These are phyloP conservation scores for Teunomyces aglyptinius DNA, from an alignment of 805 yeast genomes.

Conservation along the genomic window DNA sequence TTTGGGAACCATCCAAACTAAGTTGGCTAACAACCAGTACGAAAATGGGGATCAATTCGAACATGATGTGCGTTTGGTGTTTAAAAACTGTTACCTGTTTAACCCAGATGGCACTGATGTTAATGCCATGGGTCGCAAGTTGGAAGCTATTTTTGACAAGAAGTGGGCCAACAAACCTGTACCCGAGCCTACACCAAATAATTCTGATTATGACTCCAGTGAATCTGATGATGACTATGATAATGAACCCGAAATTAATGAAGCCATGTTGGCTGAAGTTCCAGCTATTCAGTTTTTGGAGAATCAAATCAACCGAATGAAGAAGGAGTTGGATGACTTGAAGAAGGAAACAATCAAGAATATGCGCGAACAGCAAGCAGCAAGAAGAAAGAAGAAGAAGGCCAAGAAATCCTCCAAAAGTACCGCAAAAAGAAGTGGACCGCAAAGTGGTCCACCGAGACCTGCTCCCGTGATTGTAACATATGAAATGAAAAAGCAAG, in stretches of 20 bases:
- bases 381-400: constrained; percentile 44
- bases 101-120: constrained; percentile 98
- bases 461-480: constrained; percentile 49
- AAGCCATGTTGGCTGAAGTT: constrained; percentile 57
- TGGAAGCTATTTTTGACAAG: constrained; percentile 82
- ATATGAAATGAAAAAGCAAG: constrained; percentile 94
- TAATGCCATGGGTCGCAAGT: constrained; percentile 88
- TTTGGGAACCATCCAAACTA: constrained; percentile 76
- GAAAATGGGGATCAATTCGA: constrained; percentile 88
- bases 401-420: constrained; percentile 27
- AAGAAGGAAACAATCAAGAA: constrained; percentile 73
- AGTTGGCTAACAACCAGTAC: constrained; percentile 81
- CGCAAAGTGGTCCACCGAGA: constrained; percentile 13
- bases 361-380: constrained; percentile 60
- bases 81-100: constrained; percentile 84
- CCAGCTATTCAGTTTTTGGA: constrained; percentile 91
- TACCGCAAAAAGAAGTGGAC: constrained; percentile 7
- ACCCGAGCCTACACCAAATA: constrained; percentile 65
- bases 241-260: constrained; percentile 59
- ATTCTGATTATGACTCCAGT: constrained; percentile 37
- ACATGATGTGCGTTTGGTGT: constrained; percentile 75
- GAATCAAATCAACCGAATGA: constrained; percentile 82
- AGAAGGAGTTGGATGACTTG: constrained; percentile 76
- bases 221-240: constrained; percentile 40
- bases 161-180: constrained; percentile 74